Base-by-base conservation (phyloP, 1,139 yeast species). In the Sugiyamaella paludigena region DNA sequence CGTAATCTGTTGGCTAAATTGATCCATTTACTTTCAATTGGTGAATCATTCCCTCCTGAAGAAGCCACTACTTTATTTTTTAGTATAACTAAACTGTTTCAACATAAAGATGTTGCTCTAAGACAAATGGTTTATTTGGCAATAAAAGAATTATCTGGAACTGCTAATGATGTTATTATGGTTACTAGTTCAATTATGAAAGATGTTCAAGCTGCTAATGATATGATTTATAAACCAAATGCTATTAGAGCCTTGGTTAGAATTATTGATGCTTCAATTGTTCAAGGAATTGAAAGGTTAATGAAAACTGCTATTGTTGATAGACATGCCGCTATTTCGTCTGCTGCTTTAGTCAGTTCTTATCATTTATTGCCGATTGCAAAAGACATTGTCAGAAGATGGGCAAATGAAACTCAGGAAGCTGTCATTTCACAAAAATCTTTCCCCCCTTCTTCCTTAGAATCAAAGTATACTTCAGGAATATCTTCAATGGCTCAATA, bases 131-230 rank as follows among this genome's bases (percentile, higher is more conserved):
- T 91, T 30, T 92, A 92, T 65, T 76, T 92, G 67, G 91, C 97
- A 15, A 89, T 91, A 68, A 92, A 92, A 72, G 98, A 91, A 68
- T 78, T 92, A 55, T 80, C 92, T 39, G 72, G 83, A 13, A 80
- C 86, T 50, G 88, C 97, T 13, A 89, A 88, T 61, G 97, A 92
- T 70, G 88, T 88, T 48, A 80, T 92, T 69, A 94, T 92, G 98
- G 97, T 92, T 31, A 92, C 98, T 30, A 87, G 97, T 7, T 87
- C 96, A 16, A 91, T 92, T 63, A 94, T 92, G 97, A 91, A 91
- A 73, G 98, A 92, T 71, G 87, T 92, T 52, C 97, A 94, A 71
- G 68, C 66, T 43, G 83, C 84, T 53, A 91, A 91, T 57, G 95
- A 88, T 56, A 76, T 81, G 56, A 75, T 89, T 52, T 89, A 85